A percentile compares a stretch with the other conserved stretches of the same genome.
These are phyloP conservation scores for Ganoderma boninense DNA, from an alignment of 1,284 basidiomycete species.

Conservation along the genomic window DNA sequence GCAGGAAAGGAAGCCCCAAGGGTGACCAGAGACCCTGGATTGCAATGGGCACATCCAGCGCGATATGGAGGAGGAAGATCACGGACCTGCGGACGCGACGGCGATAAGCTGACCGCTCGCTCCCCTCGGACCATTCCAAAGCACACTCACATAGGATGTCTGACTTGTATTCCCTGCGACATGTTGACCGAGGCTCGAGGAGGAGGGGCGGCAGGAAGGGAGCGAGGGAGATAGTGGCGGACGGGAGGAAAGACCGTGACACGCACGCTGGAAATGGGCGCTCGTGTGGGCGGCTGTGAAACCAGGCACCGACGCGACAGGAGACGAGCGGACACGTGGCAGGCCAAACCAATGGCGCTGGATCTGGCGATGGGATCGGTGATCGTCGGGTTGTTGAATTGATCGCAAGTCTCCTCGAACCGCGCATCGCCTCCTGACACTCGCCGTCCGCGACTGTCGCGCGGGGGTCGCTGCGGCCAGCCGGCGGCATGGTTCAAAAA, in stretches of 20 bases:
- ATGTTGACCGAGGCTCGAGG: constrained; percentile 7
- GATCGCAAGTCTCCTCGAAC: constrained; percentile 19
- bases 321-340: neutral
- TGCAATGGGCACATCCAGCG: constrained; percentile 77
- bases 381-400: constrained; percentile 23
- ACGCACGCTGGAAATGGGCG: neutral
- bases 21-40: constrained; percentile 78
- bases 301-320: constrained; percentile 1
- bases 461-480: neutral
- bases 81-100: constrained; percentile 21
- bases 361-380: constrained; percentile 31
- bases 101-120: constrained; percentile 13
- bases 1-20: constrained; percentile 70
- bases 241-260: constrained; percentile 4
- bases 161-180: constrained; percentile 23
- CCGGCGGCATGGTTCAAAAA: neutral
- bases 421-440: constrained; percentile 11
- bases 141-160: constrained; percentile 27
- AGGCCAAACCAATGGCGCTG: neutral
- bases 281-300: neutral
- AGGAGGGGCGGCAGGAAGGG: neutral
- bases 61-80: constrained; percentile 69
- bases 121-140: neutral
- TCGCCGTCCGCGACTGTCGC: neutral
- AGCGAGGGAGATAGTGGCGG: constrained; percentile 5